These are phyloP conservation scores for Penicillium angulare DNA, from an alignment of 495 filamentous ascomycete species.

Conservation along the genomic window DNA sequence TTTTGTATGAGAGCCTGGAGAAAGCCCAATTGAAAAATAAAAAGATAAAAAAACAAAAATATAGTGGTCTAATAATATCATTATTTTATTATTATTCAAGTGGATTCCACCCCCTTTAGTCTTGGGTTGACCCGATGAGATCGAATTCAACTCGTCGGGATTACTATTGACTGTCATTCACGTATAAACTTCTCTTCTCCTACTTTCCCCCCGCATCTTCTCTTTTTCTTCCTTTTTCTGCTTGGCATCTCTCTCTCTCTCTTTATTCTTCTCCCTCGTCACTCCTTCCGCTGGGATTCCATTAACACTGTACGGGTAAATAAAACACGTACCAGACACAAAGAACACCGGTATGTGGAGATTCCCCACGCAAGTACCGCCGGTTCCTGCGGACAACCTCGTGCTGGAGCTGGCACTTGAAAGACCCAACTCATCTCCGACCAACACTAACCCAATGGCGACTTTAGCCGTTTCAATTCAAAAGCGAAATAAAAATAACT, in stretches of 20 bases:
- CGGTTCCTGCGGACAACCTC: not conserved
- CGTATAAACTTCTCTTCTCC: not conserved
- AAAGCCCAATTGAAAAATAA: not conserved
- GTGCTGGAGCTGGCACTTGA: not conserved
- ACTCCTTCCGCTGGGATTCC: not conserved
- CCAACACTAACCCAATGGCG: not conserved
- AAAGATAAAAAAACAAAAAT: not conserved
- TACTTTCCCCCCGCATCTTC: not conserved
- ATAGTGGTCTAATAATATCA: too few relatives aligned
- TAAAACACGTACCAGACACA: too few relatives aligned
- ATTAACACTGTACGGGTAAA: not conserved
- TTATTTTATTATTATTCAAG: too few relatives aligned
- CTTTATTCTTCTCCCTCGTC: not conserved
- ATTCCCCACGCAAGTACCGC: slow-evolving; percentile 1
- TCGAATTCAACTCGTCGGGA: too few relatives aligned
- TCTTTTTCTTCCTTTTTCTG: not conserved
- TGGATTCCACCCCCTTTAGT: slow-evolving; percentile 20
- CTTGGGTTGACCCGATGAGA: slow-evolving; percentile 2
- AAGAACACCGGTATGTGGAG: slow-evolving; percentile 10
- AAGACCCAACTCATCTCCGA: not conserved
- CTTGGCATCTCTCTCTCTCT: not conserved
- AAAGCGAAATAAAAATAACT: not conserved
- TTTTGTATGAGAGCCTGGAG: not conserved
- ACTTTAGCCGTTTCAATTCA: not conserved
- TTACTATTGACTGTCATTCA: too few relatives aligned